Base-by-base conservation (phyloP, 768 basidiomycete genomes). In the Leccinellum rugosiceps region DNA sequence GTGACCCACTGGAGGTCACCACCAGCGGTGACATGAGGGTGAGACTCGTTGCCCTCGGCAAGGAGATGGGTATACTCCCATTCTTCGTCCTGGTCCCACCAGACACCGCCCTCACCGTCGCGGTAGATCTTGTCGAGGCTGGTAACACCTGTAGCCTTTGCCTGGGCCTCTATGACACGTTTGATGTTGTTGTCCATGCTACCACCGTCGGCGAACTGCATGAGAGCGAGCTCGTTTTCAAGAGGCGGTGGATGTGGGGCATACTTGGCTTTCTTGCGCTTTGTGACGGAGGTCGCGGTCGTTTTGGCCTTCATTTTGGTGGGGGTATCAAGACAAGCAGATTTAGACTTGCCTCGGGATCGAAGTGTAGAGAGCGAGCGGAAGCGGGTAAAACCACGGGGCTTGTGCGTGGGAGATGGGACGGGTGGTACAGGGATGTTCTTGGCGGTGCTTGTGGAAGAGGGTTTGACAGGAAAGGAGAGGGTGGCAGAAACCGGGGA, bases 11-110 rank as follows among this genome's bases (percentile, higher is more conserved):
- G 73, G n/a, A 67, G 68, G 50, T 76, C 75, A 51, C 69, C 68
- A 21, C n/a, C 38, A 41, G 38, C 4, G 38, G 59, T 23, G 32
- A 64, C 65, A 25, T 53, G 58, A 43, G 65, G 61, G 25, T 60
- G 57, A 58, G 63, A 59, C 30, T 65, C 69, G 13, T 72, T 66
- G 14, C 74, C 68, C 25, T 74, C 76, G 45, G 71, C 74, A 30
- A 90, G 77, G 9, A 90, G 78, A 56, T 82, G 84, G 14, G 78
- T 75, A 60, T 84, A 88, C 65, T 90, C 88, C 78, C 80, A 77
- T 64, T 85, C 81, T 68, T 90, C 88, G 11, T 87, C 86, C 53
- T 79, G 81, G 62, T 90, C 88, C 76, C 81, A 79, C 86, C 88
- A 90, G 14, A 89, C 52, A 0, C 82, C 80, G 23, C 86, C 87